Base-by-base conservation (phyloP, 2,329 filamentous ascomycete genomes). In the Neofusicoccum sp. region DNA sequence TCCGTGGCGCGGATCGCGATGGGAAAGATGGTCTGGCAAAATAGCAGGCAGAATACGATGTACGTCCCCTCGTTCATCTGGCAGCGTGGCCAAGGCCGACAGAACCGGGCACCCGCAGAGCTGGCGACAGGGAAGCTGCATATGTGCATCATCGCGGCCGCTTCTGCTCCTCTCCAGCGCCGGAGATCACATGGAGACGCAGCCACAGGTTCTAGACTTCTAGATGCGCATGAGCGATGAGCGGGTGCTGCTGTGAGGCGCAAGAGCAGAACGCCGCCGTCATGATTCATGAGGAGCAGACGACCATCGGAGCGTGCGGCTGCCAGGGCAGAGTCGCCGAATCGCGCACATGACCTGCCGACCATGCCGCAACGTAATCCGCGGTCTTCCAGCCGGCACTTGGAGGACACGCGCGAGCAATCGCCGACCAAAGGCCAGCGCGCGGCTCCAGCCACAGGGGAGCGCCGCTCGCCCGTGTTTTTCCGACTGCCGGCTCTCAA, bases 91-190 rank as follows among this genome's bases (percentile, higher is more conserved):
- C 51, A 56, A 56, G 51, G 26, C 51, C 51, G 51, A 41, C 51
- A 41, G 28, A 56, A 56, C 28, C 51, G 51, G 51, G 51, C 51
- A 40, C 26, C 51, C 51, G 51, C 51, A 56, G 51, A 43, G 51
- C 51, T 43, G 36, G 51, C 38, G 38, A 43, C 51, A 56, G 51
- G 51, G 51, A 56, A 56, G 51, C 51, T 56, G 51, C 51, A 56
- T 56, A 56, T 56, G 51, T 43, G 51, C 51, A 56, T 56, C 51
- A 56, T 56, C 38, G 51, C 28, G 36, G 51, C 38, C 38, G 28
- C 16, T 24, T 31, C 26, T 41, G 49, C 24, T 41, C 36, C 8
- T n/a, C n/a, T n/a, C 38, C 51, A 56, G 38, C 38, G 38, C 28
- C 26, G 36, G 28, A 20, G 8, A 56, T 43, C 24, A 31, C 26